Conservation (phyloP, 1,284 basidiomycete genomes). For the Cutaneotrichosporon sp. region DNA sequence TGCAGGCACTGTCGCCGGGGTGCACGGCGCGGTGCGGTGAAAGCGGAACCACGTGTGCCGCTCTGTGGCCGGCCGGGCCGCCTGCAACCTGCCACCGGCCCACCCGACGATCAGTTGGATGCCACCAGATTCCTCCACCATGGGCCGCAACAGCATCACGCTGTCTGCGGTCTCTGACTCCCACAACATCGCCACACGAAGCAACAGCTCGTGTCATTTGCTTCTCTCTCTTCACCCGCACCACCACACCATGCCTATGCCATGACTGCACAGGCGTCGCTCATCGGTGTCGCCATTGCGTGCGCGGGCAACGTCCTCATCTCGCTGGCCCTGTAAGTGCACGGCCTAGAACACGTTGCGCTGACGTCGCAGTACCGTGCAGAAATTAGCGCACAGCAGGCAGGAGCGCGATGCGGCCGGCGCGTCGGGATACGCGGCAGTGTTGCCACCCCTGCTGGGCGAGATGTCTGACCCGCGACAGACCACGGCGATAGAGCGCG, state of each 20-base stretch:
- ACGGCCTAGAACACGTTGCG: not conserved
- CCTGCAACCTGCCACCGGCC: no score
- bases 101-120: no score
- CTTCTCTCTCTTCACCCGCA: not conserved
- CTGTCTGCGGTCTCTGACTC: not conserved
- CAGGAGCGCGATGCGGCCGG: slow-evolving; percentile 50
- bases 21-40: no score
- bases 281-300: slow-evolving; percentile 77
- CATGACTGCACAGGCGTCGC: slow-evolving; percentile 13
- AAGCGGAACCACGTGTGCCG: no score
- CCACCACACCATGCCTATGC: not conserved
- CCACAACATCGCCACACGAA: no score
- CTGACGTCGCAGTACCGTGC: slow-evolving; percentile 57
- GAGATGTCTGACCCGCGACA: no score
- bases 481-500: no score
- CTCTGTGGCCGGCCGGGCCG: no score
- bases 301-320: slow-evolving; percentile 83
- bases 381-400: slow-evolving; percentile 82
- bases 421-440: not conserved
- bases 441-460: no score
- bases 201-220: not conserved
- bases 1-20: no score
- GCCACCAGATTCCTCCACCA: no score
- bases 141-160: not conserved
- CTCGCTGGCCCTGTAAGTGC: slow-evolving; percentile 64